phyloP scores from a whole-genome alignment of 495 filamentous ascomycete species.

The Letharia columbiana region DNA sequence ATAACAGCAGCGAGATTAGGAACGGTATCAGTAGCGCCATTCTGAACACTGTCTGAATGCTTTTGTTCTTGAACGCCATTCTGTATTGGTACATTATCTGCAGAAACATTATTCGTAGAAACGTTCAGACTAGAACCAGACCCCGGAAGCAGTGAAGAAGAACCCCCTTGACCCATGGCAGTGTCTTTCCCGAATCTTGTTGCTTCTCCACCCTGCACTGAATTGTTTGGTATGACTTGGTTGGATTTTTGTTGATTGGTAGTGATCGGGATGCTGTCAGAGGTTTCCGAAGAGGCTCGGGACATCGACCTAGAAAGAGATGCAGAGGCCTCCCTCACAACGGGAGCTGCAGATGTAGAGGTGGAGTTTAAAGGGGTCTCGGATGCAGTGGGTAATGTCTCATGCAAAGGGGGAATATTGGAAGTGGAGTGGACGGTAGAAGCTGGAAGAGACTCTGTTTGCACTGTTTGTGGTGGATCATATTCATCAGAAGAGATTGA shows the following conservation, averaged over 20 bases:
- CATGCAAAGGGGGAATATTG: slow-evolving; percentile 7
- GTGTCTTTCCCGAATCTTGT: neutral
- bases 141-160: slow-evolving; percentile 10
- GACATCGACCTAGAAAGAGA: slow-evolving; percentile 36
- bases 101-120: slow-evolving; percentile 50
- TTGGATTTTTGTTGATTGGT: slow-evolving; percentile 6
- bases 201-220: neutral
- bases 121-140: slow-evolving; percentile 44
- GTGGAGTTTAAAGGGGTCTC: slow-evolving; percentile 37
- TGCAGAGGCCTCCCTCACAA: slow-evolving; percentile 40
- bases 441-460: slow-evolving; percentile 35
- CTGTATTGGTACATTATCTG: slow-evolving; percentile 52
- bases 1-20: slow-evolving; percentile 35
- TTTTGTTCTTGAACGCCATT: slow-evolving; percentile 44
- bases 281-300: slow-evolving; percentile 27
- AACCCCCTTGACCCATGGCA: slow-evolving; percentile 1
- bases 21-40: slow-evolving; percentile 44
- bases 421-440: slow-evolving; percentile 14
- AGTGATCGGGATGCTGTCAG: slow-evolving; percentile 13
- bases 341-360: slow-evolving; percentile 37
- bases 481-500: slow-evolving; percentile 48
- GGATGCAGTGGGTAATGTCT: slow-evolving; percentile 16
- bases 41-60: slow-evolving; percentile 45
- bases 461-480: slow-evolving; percentile 44
- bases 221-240: neutral